Evolutionary conservation across 345 rosid species (phyloP), one percentile per base, ranked within the genome.

Genomic region (Camelina sativa): DNA sequence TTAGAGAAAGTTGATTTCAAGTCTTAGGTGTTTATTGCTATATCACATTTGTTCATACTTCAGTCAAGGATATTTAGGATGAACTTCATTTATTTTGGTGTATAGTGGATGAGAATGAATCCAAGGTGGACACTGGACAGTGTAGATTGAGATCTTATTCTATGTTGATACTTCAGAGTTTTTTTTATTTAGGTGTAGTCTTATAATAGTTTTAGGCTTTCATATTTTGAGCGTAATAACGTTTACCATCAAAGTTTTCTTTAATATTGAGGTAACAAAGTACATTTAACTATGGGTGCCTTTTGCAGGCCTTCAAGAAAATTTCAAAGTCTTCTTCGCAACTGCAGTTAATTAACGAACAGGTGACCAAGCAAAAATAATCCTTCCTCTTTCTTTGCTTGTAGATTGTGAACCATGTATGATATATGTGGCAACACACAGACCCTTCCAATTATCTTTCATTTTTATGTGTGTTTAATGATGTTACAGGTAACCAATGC

Each of bases 321-420:
- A 85, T 90, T 83, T 84, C 88, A 57, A 91, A 92, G 91, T 88
- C 87, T 69, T 78, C 84, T 19, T 75, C 80, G 65, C 91, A 81
- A 82, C 86, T 92, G 88, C 90, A 90, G 81, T 73, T 84, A 64
- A 83, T 90, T 54, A 80, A 84, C 22, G 94, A 90, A 82, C 91
- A 90, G 91, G 99, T 91, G 67, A 47, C 75, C 71, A 44, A 47
- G 37, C 2, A 57, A 50, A n/a, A 19, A 5, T 1, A 8, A 3
- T 20, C 11, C 4, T 16, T 52, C 8, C 65, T 64, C 72, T 71
- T 71, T 66, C 52, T 12, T 43, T 52, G 44, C 35, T 43, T 72
- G n/a, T 72, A 50, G 28, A 34, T 30, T 52, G 16, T 64, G 56
- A 57, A 65, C 38, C 20, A 57, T 56, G 53, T 7, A 52, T 51